Evolutionary conservation across 768 basidiomycete genomes (phyloP), one percentile per base, ranked within the genome.

Genomic region (Lactarius evosmus): DNA sequence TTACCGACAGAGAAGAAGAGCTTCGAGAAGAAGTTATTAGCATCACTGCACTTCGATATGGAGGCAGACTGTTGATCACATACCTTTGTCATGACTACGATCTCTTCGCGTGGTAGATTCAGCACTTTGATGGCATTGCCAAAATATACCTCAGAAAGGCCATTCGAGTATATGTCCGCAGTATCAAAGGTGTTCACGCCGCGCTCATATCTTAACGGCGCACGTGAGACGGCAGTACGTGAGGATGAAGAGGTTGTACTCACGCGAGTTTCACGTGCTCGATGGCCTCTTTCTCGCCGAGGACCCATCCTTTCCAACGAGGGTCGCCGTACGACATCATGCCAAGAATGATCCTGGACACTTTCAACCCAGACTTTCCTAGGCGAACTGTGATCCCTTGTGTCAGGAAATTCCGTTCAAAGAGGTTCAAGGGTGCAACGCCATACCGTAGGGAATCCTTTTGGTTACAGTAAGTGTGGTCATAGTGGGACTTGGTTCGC

Each of bases 121-220:
- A 74, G 70, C 62, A 72, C 58, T 58, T 77, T 78, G 66, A 80
- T 71, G 4, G 76, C 76, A 57, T 76, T 75, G 22, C 86, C 85
- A 46, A 72, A 62, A 66, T 72, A 67, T 14, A 67, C 60, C 65
- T 80, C 78, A 8, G 74, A 75, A 12, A 72, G 56, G 4, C 75
- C 76, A 51, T 73, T 69, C 12, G 67, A 68, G 64, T 78, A 77
- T 7, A 63, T 16, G 66, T 84, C 76, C 3, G 83, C 83, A 1
- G 83, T 86, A 70, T 85, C 84, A 64, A 86, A 87, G 0, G 85
- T 79, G 63, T 85, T 81, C 64, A 87, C 83, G 17, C 86, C 85
- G n/a, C 79, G 80, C 16, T 86, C 84, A 59, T 83, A 88, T 9
- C 73, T 74, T 33, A 14, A n/a, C 8, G 3, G 14, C 8, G 4